phyloP scores from a whole-genome alignment of 2,329 filamentous ascomycete species.

The Drechmeria coniospora region DNA sequence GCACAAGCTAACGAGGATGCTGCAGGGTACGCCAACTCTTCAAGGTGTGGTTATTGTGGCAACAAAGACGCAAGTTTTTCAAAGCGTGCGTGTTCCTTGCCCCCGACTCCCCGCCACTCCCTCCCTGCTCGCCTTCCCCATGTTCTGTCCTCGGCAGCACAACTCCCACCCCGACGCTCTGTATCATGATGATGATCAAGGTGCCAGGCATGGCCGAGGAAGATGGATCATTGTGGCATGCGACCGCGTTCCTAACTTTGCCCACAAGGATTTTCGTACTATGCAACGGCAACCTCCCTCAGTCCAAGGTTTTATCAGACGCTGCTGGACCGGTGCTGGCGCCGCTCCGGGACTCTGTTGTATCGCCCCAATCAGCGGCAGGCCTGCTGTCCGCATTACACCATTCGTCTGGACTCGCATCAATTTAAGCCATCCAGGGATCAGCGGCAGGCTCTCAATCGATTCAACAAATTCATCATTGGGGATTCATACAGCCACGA shows the following conservation, averaged over 20 bases:
- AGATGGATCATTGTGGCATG: neutral
- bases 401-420: conserved; percentile 54
- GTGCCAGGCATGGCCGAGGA: no score
- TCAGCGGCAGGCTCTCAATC: conserved; percentile 61
- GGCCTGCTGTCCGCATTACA: conserved; percentile 88
- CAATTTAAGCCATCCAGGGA: conserved; percentile 52
- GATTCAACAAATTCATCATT: conserved; percentile 57
- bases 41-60: conserved; percentile 38
- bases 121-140: conserved; percentile 3
- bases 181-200: no score
- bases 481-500: conserved; percentile 54
- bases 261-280: conserved; percentile 57
- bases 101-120: neutral
- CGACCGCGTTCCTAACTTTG: neutral
- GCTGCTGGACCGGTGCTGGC: conserved; percentile 63
- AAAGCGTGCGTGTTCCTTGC: conserved; percentile 23
- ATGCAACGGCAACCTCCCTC: conserved; percentile 45
- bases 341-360: conserved; percentile 53
- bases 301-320: conserved; percentile 53
- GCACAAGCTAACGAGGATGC: neutral
- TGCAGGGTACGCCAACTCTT: conserved; percentile 35
- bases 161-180: no score
- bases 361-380: conserved; percentile 65
- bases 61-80: conserved; percentile 31
- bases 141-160: no score